Evolutionary conservation across 352 stramenopile species (phyloP).

Genomic region (Phytophthora cactorum): DNA sequence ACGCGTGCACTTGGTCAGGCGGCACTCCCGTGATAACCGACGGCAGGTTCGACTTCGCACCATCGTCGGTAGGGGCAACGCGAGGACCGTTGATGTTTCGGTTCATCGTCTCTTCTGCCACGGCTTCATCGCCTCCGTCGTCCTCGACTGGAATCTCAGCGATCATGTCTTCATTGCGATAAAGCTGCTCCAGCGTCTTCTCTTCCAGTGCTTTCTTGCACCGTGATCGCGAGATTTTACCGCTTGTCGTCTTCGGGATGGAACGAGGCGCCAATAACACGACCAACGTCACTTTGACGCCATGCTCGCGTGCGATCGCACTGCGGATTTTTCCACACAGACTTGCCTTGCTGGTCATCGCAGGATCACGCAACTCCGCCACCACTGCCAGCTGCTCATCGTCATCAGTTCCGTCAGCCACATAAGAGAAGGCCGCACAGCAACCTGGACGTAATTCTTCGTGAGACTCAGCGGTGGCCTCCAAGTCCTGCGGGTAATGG

Average conservation of each 20-base stretch:
- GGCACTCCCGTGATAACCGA: conserved; percentile 59
- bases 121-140: conserved; percentile 43
- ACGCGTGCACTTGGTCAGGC: conserved; percentile 59
- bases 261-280: conserved; percentile 91
- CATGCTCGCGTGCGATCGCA: conserved; percentile 81
- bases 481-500: conserved; percentile 99
- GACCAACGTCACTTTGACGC: conserved; percentile 89
- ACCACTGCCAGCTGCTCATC: conserved; percentile 82
- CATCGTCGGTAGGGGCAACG: conserved; percentile 18
- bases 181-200: conserved; percentile 69
- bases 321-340: conserved; percentile 74
- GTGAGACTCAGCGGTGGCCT: conserved; percentile 91
- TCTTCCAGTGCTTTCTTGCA: conserved; percentile 75
- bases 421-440: conserved; percentile 93
- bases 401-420: conserved; percentile 37
- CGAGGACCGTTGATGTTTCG: conserved; percentile 24
- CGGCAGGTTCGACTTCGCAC: conserved; percentile 42
- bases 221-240: conserved; percentile 97
- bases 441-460: conserved; percentile 93
- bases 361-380: conserved; percentile 72
- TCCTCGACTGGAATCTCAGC: conserved; percentile 45
- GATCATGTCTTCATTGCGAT: conserved; percentile 86
- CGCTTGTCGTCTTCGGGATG: conserved; percentile 98
- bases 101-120: conserved; percentile 37
- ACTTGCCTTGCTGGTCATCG: conserved; percentile 77